Evolutionary conservation across 1,284 basidiomycete species (phyloP), one percentile per base, ranked within the genome.

Genomic region (Rhodotorula mucilaginosa): DNA sequence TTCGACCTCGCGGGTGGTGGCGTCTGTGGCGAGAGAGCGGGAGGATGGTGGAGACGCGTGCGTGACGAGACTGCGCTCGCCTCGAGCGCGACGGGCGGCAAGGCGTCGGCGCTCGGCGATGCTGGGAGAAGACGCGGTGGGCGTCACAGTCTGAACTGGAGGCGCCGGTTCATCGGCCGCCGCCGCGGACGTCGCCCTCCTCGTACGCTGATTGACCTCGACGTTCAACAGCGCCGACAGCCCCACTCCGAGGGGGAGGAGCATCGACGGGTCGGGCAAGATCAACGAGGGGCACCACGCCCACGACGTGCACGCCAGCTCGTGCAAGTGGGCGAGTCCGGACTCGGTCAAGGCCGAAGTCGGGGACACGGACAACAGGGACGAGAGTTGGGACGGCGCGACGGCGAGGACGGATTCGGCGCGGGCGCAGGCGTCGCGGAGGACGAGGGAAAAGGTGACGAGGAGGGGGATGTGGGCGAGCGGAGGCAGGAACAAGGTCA

Each of bases 141-240:
- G 13, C 51, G n/a, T 21, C 31, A 57, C 16, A 12, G 34, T 26
- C 34, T 26, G 16, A 34, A 48, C 57, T 21, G 46, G 39, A 5
- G 26, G 15, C 10, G 18, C 60, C n/a, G 61, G 21, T 34, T 48
- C 52, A 34, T 63, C 48, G 8, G 56, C 67, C 0, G 54, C 54
- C 4, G 54, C 61, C 8, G 61, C 48, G 3, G 62, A 46, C 12
- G 52, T 51, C 15, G 51, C 49, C 21, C 54, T 48, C 2, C 75
- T 56, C 3, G 63, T 72, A 44, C 60, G 64, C 3, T 71, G 69
- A 10, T 57, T 56, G 6, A 89, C 87, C 78, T 93, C 91, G 16
- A 91, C 88, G 73, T 91, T 92, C 4, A 88, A 87, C 81, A 92
- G 83, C 21, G 89, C 90, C 48, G 90, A 80, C 61, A 92, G 80